phyloP scores from a whole-genome alignment of 2,329 filamentous ascomycete genomes.

The Botryosphaeria dothidea region DNA sequence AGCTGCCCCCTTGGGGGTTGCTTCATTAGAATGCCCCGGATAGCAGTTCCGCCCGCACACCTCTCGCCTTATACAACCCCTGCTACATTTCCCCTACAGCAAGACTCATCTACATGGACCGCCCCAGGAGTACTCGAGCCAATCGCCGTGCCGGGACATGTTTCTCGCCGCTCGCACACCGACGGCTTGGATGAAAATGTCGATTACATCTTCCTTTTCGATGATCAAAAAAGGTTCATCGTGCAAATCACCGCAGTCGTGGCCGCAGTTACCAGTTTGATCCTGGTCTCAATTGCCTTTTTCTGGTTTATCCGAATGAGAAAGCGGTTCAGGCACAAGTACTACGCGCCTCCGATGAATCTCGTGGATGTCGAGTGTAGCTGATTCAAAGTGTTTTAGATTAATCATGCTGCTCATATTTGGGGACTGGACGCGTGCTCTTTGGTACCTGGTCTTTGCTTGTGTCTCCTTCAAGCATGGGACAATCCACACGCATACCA shows the following conservation, averaged over 20 bases:
- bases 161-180: neutral
- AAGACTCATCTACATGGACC: neutral
- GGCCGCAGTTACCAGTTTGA: constrained; percentile 28
- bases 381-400: constrained; percentile 40
- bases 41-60: neutral
- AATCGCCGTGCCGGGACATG: no score
- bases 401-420: constrained; percentile 74
- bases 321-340: constrained; percentile 73
- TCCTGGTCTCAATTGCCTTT: constrained; percentile 22
- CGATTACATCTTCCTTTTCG: constrained; percentile 22
- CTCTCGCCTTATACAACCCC: neutral
- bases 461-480: constrained; percentile 58
- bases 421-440: constrained; percentile 69
- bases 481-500: constrained; percentile 44
- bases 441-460: constrained; percentile 68
- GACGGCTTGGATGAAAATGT: neutral
- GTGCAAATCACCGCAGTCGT: constrained; percentile 37
- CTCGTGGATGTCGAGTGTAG: neutral
- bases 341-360: constrained; percentile 31
- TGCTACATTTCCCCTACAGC: neutral
- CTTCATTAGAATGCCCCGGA: neutral
- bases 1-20: neutral
- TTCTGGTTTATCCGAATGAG: constrained; percentile 77
- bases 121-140: neutral
- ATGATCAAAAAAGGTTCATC: constrained; percentile 25